Evolutionary conservation across 305 asterid species (phyloP).

Genomic region (Solanum hybrid): DNA sequence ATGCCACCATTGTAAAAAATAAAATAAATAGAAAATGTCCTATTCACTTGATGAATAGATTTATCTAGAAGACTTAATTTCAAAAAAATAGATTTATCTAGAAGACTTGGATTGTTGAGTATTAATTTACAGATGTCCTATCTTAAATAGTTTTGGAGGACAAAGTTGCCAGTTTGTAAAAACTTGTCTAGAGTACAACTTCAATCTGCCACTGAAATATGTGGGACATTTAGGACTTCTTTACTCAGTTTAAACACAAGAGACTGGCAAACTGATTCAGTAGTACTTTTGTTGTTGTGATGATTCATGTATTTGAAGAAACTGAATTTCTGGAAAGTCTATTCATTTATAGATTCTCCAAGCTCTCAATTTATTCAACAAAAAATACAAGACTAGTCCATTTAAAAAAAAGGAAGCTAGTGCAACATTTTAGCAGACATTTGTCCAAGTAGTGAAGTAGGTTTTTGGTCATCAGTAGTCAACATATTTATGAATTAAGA

Average conservation of each 20-base stretch:
- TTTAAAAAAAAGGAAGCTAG: background rate
- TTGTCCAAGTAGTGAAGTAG: background rate
- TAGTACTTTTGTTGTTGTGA: background rate
- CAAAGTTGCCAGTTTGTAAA: background rate
- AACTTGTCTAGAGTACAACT: background rate
- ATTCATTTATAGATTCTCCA: background rate
- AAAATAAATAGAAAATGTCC: background rate
- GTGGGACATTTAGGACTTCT: background rate
- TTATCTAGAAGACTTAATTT: background rate
- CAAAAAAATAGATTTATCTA: background rate
- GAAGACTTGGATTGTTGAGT: slow-evolving; percentile 1
- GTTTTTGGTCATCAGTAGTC: background rate
- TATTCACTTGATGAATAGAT: background rate
- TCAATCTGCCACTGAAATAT: background rate
- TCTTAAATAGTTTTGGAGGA: background rate
- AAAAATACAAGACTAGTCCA: background rate
- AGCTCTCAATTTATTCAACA: background rate
- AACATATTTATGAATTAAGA: background rate
- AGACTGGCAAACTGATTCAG: background rate
- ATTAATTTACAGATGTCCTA: background rate
- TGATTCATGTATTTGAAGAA: background rate
- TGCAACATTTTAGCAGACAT: background rate
- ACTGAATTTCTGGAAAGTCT: background rate
- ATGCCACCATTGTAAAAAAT: background rate
- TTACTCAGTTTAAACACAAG: background rate